Conservation (phyloP, 2,329 filamentous ascomycete genomes). For the Elsinoe arachidis region DNA sequence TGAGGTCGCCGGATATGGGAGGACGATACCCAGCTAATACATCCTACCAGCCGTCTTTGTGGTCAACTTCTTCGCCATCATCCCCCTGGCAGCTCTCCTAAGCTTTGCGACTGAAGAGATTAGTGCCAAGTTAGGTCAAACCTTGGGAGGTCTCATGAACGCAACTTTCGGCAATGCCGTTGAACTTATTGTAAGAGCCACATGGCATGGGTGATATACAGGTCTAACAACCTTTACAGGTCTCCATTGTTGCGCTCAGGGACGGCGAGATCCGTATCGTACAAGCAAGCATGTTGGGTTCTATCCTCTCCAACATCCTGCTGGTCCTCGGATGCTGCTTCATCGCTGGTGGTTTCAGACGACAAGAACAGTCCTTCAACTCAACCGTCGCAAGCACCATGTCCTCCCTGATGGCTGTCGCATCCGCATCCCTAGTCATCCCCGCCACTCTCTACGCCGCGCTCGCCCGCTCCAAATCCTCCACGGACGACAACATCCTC, state of each 20-base stretch:
- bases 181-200: slow-evolving; percentile 37
- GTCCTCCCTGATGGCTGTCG: slow-evolving; percentile 52
- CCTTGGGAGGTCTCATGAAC: slow-evolving; percentile 79
- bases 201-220: too few relatives aligned
- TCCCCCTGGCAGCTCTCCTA: slow-evolving; percentile 78
- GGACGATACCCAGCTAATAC: too few relatives aligned
- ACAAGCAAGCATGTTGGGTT: slow-evolving; percentile 95
- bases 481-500: slow-evolving; percentile 37
- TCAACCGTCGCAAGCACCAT: slow-evolving; percentile 70
- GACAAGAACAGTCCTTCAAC: slow-evolving; percentile 51
- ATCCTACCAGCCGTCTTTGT: slow-evolving; percentile 55
- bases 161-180: slow-evolving; percentile 69
- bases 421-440: slow-evolving; percentile 46
- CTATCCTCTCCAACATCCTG: slow-evolving; percentile 87
- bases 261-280: slow-evolving; percentile 88
- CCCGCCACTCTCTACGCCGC: slow-evolving; percentile 45
- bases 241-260: slow-evolving; percentile 81
- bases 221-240: slow-evolving; percentile 42
- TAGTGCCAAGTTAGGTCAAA: slow-evolving; percentile 68
- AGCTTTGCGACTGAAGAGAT: slow-evolving; percentile 88
- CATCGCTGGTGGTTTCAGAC: slow-evolving; percentile 40
- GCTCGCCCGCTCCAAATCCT: slow-evolving; percentile 31
- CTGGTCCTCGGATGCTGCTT: slow-evolving; percentile 56
- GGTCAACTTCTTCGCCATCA: slow-evolving; percentile 89
- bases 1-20: too few relatives aligned